Evolutionary conservation across 257 asterid genomes (phyloP), one percentile per base, ranked within the genome.

Genomic region (Salvia splendens): DNA sequence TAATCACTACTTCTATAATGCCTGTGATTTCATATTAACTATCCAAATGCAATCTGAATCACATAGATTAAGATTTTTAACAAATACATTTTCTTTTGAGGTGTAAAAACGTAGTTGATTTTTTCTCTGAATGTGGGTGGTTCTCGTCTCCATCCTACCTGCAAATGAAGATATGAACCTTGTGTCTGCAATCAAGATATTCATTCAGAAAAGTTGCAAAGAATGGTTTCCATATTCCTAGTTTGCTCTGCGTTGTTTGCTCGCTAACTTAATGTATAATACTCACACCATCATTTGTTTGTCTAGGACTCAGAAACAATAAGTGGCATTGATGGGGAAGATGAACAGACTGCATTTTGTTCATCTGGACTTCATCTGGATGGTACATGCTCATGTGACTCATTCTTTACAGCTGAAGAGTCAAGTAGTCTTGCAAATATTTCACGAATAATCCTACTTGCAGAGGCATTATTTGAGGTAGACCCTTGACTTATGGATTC

Each of bases 381-480:
- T n/a, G 97, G 95, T 65, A 61, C 92, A 45, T 90, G 95, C 73
- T 84, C 93, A 14, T 90, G 97, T 55, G 85, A 80, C 58, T 85
- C 94, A 15, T 79, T 85, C 81, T 80, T 84, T 70, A 75, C 89
- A 32, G 72, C 78, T 20, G 97, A 87, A 83, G 97, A 87, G 69
- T 83, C 82, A 53, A 57, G 82, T 30, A 77, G 87, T 62, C 88
- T 85, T 74, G 89, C 92, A 65, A 87, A 95, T 78, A 83, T 90
- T 71, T 84, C 97, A 6, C 85, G 91, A 69, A 87, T 90, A 67
- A 82, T 86, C 82, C 78, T 83, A 78, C 95, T 87, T 70, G 95
- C 97, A 7, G 97, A 90, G 79, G 79, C 97, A 53, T 77, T 90
- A 74, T 90, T 90, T 75, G 97, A 90, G 95, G 97, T 87, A 82